These are phyloP conservation scores for Thermochaetoides thermophila DNA, from an alignment of 495 filamentous ascomycete species.

Conservation along the genomic window DNA sequence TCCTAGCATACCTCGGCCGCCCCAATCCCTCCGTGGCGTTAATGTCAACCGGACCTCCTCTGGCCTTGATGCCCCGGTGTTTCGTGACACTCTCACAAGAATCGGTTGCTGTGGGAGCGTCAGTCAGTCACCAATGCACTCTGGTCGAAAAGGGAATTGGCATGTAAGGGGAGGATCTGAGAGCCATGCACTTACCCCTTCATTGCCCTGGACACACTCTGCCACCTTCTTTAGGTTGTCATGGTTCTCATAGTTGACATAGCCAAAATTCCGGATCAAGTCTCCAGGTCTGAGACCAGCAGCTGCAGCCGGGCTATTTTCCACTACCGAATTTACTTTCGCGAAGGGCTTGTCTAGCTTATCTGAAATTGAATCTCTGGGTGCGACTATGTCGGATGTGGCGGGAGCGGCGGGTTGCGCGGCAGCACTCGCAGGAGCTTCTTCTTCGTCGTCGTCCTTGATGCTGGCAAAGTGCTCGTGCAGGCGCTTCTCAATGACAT, in stretches of 20 bases:
- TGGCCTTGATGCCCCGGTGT: conserved; percentile 22
- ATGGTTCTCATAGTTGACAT: conserved; percentile 66
- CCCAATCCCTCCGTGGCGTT: conserved; percentile 67
- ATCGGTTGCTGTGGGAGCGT: conserved; percentile 53
- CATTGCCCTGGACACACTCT: conserved; percentile 70
- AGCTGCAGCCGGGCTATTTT: conserved; percentile 63
- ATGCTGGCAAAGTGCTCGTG: conserved; percentile 59
- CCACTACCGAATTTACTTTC: conserved; percentile 70
- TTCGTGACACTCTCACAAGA: conserved; percentile 52
- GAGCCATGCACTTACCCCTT: conserved; percentile 53
- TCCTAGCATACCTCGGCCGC: conserved; percentile 72
- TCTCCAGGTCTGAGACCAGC: conserved; percentile 82
- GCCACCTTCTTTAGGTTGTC: conserved; percentile 73
- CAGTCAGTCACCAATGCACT: too few species aligned
- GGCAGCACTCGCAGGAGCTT: background rate
- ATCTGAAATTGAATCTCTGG: conserved; percentile 24
- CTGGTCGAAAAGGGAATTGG: too few species aligned
- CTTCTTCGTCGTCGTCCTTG: conserved; percentile 21
- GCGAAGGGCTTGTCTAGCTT: conserved; percentile 63
- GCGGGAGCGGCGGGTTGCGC: too few species aligned
- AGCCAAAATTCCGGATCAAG: conserved; percentile 68
- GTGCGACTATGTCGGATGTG: too few species aligned
- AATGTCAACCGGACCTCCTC: conserved; percentile 54
- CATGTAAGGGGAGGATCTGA: too few species aligned
- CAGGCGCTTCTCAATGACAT: conserved; percentile 60